phyloP scores from a whole-genome alignment of 2,329 filamentous ascomycete species.

The Xylariales sp. region DNA sequence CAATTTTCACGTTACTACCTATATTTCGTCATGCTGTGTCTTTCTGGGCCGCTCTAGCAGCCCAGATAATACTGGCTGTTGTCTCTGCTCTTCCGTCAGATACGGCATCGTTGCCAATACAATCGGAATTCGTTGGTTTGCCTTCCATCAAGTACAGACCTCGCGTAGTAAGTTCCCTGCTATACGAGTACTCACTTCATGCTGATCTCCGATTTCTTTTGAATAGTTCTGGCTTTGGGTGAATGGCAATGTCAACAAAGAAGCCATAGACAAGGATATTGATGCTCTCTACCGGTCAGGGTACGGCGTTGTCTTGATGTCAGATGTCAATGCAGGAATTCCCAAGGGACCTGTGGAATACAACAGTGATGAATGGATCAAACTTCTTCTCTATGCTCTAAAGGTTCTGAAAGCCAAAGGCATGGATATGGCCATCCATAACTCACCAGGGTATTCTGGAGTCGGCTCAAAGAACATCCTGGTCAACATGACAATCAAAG shows the following conservation, averaged over 20 bases:
- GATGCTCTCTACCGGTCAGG: background rate
- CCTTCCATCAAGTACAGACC: too few species aligned
- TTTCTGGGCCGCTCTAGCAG: too few species aligned
- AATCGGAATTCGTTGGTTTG: too few species aligned
- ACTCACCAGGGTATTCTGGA: background rate
- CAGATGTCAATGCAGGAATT: background rate
- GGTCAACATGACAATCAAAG: background rate
- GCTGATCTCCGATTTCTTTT: too few species aligned
- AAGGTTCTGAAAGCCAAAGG: background rate
- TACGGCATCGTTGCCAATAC: too few species aligned
- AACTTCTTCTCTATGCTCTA: background rate
- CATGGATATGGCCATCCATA: background rate
- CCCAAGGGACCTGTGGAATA: background rate
- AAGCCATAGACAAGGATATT: background rate
- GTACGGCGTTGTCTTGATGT: background rate
- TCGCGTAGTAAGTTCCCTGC: too few species aligned
- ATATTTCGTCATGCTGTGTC: too few species aligned
- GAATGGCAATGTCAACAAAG: background rate
- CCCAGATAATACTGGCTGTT: too few species aligned
- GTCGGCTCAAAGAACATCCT: background rate
- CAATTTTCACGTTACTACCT: too few species aligned
- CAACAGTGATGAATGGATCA: background rate
- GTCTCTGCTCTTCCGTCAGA: too few species aligned
- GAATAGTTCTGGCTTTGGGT: slow-evolving; percentile 1
- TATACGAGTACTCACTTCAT: too few species aligned